Evolutionary conservation across 495 filamentous ascomycete species (phyloP).

Genomic region (Neurospora sp.): DNA sequence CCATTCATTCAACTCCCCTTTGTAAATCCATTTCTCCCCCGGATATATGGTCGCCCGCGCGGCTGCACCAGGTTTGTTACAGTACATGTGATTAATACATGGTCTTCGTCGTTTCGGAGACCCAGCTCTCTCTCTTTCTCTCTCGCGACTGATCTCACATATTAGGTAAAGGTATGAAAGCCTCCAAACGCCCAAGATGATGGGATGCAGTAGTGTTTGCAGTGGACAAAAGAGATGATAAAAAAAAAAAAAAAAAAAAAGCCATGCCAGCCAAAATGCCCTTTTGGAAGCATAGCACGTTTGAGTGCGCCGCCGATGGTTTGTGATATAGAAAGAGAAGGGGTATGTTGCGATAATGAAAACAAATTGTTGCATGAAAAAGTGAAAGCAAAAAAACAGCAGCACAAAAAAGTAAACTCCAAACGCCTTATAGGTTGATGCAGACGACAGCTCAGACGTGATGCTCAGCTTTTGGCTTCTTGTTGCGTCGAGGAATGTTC

Average conservation of each 20-base stretch:
- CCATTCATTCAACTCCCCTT: neutral
- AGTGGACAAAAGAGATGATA: neutral
- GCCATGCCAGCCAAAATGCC: neutral
- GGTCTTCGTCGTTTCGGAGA: neutral
- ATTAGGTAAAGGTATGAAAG: neutral
- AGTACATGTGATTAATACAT: neutral
- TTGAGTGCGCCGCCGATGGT: neutral
- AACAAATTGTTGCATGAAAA: neutral
- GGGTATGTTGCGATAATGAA: neutral
- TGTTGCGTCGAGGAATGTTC: constrained; percentile 9
- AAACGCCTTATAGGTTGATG: neutral
- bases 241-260: neutral
- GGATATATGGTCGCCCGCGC: neutral
- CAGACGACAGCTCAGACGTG: neutral
- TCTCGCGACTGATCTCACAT: neutral
- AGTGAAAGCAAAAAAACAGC: neutral
- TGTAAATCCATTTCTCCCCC: neutral
- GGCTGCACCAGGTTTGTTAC: neutral
- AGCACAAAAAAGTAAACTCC: neutral
- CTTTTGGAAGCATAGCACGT: neutral
- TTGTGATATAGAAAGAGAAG: neutral
- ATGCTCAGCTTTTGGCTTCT: constrained; percentile 6
- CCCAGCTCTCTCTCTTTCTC: neutral
- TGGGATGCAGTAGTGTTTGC: neutral
- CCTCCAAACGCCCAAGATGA: neutral